Evolutionary conservation across 2,329 filamentous ascomycete genomes (phyloP).

Genomic region (Bipolaris sorokiniana): DNA sequence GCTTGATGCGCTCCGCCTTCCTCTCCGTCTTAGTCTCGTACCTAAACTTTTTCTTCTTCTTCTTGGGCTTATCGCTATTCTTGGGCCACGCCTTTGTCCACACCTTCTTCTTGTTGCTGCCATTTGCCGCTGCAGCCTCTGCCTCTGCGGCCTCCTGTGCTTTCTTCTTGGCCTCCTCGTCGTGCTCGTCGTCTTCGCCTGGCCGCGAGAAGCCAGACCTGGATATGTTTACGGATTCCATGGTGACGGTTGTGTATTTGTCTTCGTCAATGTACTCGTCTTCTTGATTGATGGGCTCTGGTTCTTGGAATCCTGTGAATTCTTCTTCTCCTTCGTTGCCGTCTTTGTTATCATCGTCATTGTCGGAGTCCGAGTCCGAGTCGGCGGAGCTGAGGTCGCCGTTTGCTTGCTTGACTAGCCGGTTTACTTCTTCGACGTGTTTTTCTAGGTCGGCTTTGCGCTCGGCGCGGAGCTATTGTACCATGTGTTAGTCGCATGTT

Average conservation of each 20-base stretch:
- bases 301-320: conserved; percentile 51
- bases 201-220: conserved; percentile 72
- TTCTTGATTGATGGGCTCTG: conserved; percentile 72
- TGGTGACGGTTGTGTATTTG: conserved; percentile 90
- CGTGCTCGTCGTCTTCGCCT: conserved; percentile 37
- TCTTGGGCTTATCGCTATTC: conserved; percentile 60
- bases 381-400: conserved; percentile 30
- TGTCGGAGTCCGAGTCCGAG: conserved; percentile 5
- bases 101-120: conserved; percentile 59
- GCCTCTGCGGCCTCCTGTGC: conserved; percentile 23
- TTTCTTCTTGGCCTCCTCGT: conserved; percentile 30
- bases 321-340: conserved; percentile 62
- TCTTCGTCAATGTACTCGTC: conserved; percentile 97
- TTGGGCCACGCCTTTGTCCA: conserved; percentile 62
- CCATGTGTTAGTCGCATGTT: conserved; percentile 1
- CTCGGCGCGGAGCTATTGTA: conserved; percentile 76
- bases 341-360: conserved; percentile 48
- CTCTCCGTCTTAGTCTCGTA: conserved; percentile 91
- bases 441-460: conserved; percentile 80
- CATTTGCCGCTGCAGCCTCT: conserved; percentile 52
- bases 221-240: conserved; percentile 84
- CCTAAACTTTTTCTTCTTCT: conserved; percentile 88
- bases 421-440: conserved; percentile 79
- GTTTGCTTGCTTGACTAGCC: conserved; percentile 68
- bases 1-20: conserved; percentile 64